These are phyloP conservation scores for Aspergillus haitiensis DNA, from an alignment of 495 filamentous ascomycete species.

Conservation along the genomic window DNA sequence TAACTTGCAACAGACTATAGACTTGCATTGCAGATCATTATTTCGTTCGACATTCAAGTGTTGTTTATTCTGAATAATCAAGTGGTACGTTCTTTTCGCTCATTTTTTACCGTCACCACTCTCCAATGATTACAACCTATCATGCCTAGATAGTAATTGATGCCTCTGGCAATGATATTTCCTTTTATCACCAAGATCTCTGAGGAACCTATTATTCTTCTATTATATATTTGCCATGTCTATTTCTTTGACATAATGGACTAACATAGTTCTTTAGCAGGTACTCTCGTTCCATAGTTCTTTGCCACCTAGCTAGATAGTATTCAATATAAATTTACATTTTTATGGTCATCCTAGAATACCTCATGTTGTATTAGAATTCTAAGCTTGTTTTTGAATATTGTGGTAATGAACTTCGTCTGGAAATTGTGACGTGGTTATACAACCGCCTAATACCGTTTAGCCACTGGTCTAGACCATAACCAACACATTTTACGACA, in stretches of 20 bases:
- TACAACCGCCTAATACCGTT: too few relatives aligned
- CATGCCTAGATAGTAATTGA: slow-evolving; percentile 86
- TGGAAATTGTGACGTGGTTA: too few relatives aligned
- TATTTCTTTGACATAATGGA: slow-evolving; percentile 14
- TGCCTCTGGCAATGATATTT: slow-evolving; percentile 65
- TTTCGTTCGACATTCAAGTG: too few relatives aligned
- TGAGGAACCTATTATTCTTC: slow-evolving; percentile 53
- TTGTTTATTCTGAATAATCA: background rate
- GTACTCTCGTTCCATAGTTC: too few relatives aligned
- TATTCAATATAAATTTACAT: background rate
- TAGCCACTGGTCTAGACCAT: too few relatives aligned
- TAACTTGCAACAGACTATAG: slow-evolving; percentile 31
- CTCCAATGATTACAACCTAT: slow-evolving; percentile 72
- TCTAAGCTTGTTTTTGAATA: too few relatives aligned
- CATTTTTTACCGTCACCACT: slow-evolving; percentile 18
- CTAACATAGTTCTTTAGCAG: slow-evolving; percentile 24
- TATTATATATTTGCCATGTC: slow-evolving; percentile 16
- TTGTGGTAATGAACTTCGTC: too few relatives aligned
- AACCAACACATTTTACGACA: too few relatives aligned
- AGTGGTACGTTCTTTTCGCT: slow-evolving; percentile 24
- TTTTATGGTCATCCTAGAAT: too few relatives aligned
- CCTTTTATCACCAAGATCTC: slow-evolving; percentile 79
- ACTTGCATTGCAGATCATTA: slow-evolving; percentile 5
- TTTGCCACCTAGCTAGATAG: background rate
- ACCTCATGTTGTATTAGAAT: too few relatives aligned